phyloP scores from a whole-genome alignment of 768 basidiomycete genomes.

The Lactarius indigo region DNA sequence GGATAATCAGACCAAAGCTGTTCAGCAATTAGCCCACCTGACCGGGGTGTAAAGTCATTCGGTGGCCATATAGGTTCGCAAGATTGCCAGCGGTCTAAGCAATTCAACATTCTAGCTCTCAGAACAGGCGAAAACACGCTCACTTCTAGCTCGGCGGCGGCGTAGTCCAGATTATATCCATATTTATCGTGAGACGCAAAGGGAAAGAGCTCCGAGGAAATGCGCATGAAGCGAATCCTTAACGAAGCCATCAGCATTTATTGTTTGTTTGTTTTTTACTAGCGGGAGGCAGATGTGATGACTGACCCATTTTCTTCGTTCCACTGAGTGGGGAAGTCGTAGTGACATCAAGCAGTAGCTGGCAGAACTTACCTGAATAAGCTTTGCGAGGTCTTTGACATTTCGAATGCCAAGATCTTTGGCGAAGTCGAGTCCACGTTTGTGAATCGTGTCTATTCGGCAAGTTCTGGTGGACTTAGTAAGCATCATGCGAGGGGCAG shows the following conservation, averaged over 20 bases:
- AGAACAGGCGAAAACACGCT: not conserved
- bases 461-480: conserved; percentile 30
- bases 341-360: conserved; percentile 12
- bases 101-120: conserved; percentile 15
- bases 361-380: conserved; percentile 49
- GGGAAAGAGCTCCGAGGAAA: conserved; percentile 92
- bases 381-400: conserved; percentile 59
- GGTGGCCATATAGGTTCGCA: conserved; percentile 48
- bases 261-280: not conserved
- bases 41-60: conserved; percentile 86
- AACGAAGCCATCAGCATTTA: conserved; percentile 2
- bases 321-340: conserved; percentile 46
- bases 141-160: conserved; percentile 49
- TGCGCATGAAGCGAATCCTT: conserved; percentile 79
- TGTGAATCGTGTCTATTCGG: conserved; percentile 72
- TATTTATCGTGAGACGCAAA: conserved; percentile 79
- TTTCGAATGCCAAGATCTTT: conserved; percentile 80
- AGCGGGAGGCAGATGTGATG: conserved; percentile 19
- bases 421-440: conserved; percentile 78
- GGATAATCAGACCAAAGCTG: not conserved
- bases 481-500: conserved; percentile 1
- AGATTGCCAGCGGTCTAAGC: conserved; percentile 38
- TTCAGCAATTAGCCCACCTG: conserved; percentile 38
- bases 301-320: conserved; percentile 74
- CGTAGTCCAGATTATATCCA: conserved; percentile 81